These are phyloP conservation scores for Pseudonectria buxi DNA, from an alignment of 2,329 filamentous ascomycete species.

Conservation along the genomic window DNA sequence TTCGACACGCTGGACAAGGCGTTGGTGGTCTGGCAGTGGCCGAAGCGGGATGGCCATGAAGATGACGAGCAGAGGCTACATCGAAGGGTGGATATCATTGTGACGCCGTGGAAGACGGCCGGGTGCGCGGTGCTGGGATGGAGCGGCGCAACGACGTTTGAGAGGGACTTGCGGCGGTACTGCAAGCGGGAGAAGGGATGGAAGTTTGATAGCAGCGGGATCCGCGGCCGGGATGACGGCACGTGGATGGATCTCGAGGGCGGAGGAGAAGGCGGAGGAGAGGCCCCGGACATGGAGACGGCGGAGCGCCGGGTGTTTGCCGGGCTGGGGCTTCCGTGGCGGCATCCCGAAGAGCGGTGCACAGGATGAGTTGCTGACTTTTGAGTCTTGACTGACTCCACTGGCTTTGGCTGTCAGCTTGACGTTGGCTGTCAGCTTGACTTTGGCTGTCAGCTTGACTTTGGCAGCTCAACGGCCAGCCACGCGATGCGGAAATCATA, in stretches of 20 bases:
- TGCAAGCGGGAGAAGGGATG: slow-evolving; percentile 64
- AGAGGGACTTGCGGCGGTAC: slow-evolving; percentile 77
- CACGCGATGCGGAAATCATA: too few relatives aligned
- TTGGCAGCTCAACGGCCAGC: too few relatives aligned
- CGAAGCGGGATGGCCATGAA: slow-evolving; percentile 2
- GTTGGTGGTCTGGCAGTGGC: slow-evolving; percentile 76
- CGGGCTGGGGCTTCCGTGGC: slow-evolving; percentile 63
- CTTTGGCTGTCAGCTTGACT: too few relatives aligned
- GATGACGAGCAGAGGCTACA: slow-evolving; percentile 44
- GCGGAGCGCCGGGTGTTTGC: slow-evolving; percentile 78
- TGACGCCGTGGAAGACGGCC: slow-evolving; percentile 80
- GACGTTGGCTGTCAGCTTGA: too few relatives aligned
- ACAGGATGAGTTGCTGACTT: slow-evolving; percentile 45
- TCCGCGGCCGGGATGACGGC: slow-evolving; percentile 61
- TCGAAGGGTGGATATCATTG: slow-evolving; percentile 84
- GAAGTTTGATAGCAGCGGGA: slow-evolving; percentile 89
- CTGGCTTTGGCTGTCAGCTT: too few relatives aligned
- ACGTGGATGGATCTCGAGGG: slow-evolving; percentile 66
- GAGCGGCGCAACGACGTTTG: slow-evolving; percentile 83
- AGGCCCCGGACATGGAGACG: slow-evolving; percentile 57
- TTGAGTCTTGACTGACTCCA: neutral
- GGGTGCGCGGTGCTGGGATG: slow-evolving; percentile 86
- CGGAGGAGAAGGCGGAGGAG: slow-evolving; percentile 26
- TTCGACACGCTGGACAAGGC: slow-evolving; percentile 92
- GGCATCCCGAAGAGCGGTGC: slow-evolving; percentile 60